A percentile compares a stretch with the other conserved stretches of the same genome.
phyloP scores from a whole-genome alignment of 805 yeast species.

The Candida stauntonica region DNA sequence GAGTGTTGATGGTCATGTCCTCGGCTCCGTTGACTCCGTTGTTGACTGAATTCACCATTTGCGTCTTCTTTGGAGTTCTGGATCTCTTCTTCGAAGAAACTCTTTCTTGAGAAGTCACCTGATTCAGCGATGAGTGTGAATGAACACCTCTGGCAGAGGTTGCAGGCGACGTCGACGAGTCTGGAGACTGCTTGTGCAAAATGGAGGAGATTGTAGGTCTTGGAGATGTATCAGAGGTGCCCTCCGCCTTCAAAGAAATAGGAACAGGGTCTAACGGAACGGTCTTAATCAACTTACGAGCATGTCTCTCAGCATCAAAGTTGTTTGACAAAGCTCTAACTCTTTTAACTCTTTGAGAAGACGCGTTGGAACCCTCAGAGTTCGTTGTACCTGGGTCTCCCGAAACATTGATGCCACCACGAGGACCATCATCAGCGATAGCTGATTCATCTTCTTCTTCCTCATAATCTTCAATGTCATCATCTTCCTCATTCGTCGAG shows the following conservation, averaged over 20 bases:
- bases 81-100: background rate
- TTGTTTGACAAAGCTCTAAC: conserved; percentile 50
- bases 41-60: background rate
- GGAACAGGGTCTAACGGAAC: conserved; percentile 85
- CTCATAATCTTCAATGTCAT: conserved; percentile 25
- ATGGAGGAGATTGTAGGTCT: conserved; percentile 18
- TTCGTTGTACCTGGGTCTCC: conserved; percentile 32
- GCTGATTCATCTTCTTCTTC: conserved; percentile 16
- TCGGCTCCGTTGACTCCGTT: too few relatives aligned
- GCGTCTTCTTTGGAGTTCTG: background rate
- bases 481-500: conserved; percentile 21
- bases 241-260: conserved; percentile 32
- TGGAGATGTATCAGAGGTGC: conserved; percentile 10
- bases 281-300: conserved; percentile 69
- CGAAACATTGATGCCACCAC: conserved; percentile 9
- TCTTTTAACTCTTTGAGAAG: conserved; percentile 30
- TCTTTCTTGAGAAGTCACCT: background rate
- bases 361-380: conserved; percentile 29
- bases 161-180: conserved; percentile 6
- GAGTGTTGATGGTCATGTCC: background rate
- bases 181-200: conserved; percentile 21
- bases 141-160: background rate
- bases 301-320: conserved; percentile 63
- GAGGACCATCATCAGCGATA: background rate
- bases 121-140: conserved; percentile 1